phyloP scores from a whole-genome alignment of 352 stramenopile genomes.

The Pythium coloratum region DNA sequence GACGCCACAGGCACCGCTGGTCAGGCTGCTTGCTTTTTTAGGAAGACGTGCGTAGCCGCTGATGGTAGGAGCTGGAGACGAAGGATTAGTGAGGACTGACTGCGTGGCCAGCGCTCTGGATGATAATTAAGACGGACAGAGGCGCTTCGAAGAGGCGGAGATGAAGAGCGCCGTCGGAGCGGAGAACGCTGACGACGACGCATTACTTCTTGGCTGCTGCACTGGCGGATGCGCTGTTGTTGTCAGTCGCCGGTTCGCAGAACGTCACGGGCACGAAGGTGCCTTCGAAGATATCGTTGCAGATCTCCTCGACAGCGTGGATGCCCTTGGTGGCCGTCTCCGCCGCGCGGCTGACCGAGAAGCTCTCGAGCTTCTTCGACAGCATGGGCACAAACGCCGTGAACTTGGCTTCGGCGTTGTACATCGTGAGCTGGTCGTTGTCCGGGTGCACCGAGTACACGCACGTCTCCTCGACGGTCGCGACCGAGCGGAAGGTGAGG shows the following conservation, averaged over 20 bases:
- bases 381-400: slow-evolving; percentile 83
- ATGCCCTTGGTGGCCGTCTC: slow-evolving; percentile 83
- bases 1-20: not conserved
- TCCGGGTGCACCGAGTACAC: slow-evolving; percentile 76
- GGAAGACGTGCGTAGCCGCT: not conserved
- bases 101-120: not conserved
- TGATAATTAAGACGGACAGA: slow-evolving; percentile 6
- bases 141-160: not conserved
- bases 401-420: slow-evolving; percentile 73
- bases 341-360: slow-evolving; percentile 67
- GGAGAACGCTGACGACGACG: not conserved
- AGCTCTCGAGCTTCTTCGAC: slow-evolving; percentile 79
- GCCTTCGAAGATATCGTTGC: slow-evolving; percentile 84
- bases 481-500: slow-evolving; percentile 71
- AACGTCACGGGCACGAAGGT: slow-evolving; percentile 64
- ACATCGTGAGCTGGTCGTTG: slow-evolving; percentile 54
- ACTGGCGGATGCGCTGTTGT: not conserved
- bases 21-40: not conserved
- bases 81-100: not conserved
- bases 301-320: slow-evolving; percentile 76
- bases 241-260: slow-evolving; percentile 41
- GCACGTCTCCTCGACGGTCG: slow-evolving; percentile 82
- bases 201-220: slow-evolving; percentile 16
- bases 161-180: not conserved
- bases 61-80: not conserved